Evolutionary conservation across 2,329 filamentous ascomycete species (phyloP).

Genomic region (Fusarium neocosmosporiellum): DNA sequence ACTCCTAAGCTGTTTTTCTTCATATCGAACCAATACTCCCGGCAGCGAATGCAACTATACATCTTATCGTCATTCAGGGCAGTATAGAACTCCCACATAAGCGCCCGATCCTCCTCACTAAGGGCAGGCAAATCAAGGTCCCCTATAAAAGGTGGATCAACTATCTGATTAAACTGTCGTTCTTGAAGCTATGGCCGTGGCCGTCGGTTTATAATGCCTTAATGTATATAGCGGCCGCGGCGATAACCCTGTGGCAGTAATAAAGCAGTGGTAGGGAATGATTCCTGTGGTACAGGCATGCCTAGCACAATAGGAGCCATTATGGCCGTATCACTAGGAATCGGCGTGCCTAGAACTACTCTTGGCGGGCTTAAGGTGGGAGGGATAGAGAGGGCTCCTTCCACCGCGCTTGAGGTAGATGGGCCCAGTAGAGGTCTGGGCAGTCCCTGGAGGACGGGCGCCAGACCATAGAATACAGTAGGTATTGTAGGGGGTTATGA

Average conservation of each 20-base stretch:
- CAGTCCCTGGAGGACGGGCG: too few relatives aligned
- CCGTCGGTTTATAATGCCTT: not conserved
- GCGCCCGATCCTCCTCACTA: not conserved
- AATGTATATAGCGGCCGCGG: not conserved
- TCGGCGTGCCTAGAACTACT: too few relatives aligned
- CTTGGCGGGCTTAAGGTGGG: too few relatives aligned
- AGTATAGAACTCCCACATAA: conserved; percentile 3
- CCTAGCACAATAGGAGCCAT: not conserved
- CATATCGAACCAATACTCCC: not conserved
- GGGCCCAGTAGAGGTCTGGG: too few relatives aligned
- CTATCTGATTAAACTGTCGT: not conserved
- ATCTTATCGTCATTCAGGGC: conserved; percentile 1
- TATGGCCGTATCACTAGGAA: too few relatives aligned
- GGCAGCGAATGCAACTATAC: not conserved
- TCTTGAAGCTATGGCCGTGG: not conserved
- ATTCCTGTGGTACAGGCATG: not conserved
- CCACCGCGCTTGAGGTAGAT: too few relatives aligned
- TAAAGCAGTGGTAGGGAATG: not conserved
- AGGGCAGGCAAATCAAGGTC: not conserved
- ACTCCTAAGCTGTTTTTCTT: not conserved
- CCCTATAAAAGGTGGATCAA: not conserved
- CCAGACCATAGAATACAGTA: too few relatives aligned
- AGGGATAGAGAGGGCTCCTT: too few relatives aligned
- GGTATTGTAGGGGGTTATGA: too few relatives aligned
- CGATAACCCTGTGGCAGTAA: not conserved